These are phyloP conservation scores for Solanum chacoense DNA, from an alignment of 305 asterid species.

Conservation along the genomic window DNA sequence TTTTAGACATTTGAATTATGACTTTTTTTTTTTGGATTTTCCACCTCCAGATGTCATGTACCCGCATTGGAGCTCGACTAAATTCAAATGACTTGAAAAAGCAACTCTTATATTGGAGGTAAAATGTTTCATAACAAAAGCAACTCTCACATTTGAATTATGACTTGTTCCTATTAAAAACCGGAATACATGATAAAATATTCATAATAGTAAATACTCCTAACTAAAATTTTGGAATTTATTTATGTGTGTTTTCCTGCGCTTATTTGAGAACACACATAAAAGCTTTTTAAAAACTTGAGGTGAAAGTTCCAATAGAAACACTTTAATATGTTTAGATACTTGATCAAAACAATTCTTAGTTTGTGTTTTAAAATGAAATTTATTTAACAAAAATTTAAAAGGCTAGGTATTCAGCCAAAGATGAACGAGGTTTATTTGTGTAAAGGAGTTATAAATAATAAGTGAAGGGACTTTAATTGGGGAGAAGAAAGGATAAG, in stretches of 20 bases:
- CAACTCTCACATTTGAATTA: neutral
- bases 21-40: too few relatives aligned
- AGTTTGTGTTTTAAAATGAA: neutral
- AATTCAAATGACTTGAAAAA: too few relatives aligned
- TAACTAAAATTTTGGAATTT: neutral
- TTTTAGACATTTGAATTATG: neutral
- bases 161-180: neutral
- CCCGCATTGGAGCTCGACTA: neutral
- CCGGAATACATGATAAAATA: neutral
- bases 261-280: neutral
- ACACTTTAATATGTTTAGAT: neutral
- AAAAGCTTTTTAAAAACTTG: neutral
- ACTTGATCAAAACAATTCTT: neutral
- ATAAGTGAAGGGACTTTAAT: conserved; percentile 23
- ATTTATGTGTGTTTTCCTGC: neutral
- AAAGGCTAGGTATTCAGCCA: neutral
- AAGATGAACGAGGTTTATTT: neutral
- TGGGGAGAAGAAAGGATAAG: conserved; percentile 10
- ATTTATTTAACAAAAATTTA: neutral
- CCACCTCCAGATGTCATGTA: neutral
- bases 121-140: too few relatives aligned
- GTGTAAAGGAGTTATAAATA: conserved; percentile 18
- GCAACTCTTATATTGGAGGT: too few relatives aligned
- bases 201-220: neutral
- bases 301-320: neutral